A percentile compares a stretch with the other conserved stretches of the same genome.
These are phyloP conservation scores for Aspergillus bridgeri DNA, from an alignment of 495 filamentous ascomycete genomes.

Conservation along the genomic window DNA sequence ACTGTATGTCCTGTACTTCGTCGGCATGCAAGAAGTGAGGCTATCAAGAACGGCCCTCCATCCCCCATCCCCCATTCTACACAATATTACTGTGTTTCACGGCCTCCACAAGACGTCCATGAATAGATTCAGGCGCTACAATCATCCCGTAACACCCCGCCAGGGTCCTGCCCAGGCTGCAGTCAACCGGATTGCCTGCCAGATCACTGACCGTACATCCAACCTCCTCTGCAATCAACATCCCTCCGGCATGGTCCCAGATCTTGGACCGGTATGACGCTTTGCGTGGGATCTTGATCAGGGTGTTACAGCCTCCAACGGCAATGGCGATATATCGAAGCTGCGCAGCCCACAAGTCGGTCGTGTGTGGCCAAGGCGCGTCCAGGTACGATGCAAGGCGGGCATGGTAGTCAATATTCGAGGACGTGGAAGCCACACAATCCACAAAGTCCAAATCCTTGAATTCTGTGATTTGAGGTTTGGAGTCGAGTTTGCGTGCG, in stretches of 20 bases:
- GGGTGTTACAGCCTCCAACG: conserved; percentile 55
- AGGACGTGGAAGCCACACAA: conserved; percentile 35
- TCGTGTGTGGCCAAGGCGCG: conserved; percentile 46
- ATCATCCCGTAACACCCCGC: conserved; percentile 43
- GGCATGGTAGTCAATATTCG: conserved; percentile 42
- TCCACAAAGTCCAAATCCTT: conserved; percentile 49
- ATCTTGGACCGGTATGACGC: conserved; percentile 54
- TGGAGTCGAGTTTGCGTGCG: conserved; percentile 32
- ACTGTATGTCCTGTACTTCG: too few relatives aligned
- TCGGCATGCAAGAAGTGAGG: too few relatives aligned
- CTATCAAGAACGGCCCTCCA: too few relatives aligned
- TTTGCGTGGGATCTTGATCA: conserved; percentile 59
- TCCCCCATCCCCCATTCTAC: conserved; percentile 3
- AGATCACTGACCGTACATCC: conserved; percentile 63
- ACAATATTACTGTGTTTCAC: conserved; percentile 29
- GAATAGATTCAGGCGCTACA: conserved; percentile 39
- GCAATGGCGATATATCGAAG: conserved; percentile 62
- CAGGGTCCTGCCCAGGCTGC: conserved; percentile 38
- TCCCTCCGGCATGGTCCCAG: conserved; percentile 71
- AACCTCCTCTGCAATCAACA: conserved; percentile 63
- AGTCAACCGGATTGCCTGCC: conserved; percentile 43
- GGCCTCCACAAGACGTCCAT: conserved; percentile 35
- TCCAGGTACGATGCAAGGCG: conserved; percentile 45
- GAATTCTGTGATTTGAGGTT: conserved; percentile 28
- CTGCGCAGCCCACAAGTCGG: conserved; percentile 61